phyloP scores from a whole-genome alignment of 805 yeast species.

The Brettanomyces anomalus region DNA sequence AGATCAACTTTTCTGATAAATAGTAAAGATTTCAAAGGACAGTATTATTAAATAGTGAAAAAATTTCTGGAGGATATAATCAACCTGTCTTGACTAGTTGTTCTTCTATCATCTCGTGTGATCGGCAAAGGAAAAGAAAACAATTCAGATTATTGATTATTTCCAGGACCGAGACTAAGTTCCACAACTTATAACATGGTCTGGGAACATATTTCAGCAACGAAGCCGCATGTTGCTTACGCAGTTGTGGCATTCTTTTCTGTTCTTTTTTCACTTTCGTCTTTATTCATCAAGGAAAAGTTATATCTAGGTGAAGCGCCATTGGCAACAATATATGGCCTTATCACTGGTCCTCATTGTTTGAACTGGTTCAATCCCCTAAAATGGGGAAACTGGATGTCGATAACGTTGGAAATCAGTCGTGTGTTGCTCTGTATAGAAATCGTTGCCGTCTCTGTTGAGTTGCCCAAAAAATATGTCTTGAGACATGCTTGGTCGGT shows the following conservation, averaged over 20 bases:
- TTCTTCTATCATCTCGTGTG: no score
- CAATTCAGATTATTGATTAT: no score
- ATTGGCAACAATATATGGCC: slow-evolving; percentile 54
- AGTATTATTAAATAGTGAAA: no score
- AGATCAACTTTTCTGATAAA: no score
- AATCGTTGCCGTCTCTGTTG: slow-evolving; percentile 65
- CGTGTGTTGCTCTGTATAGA: slow-evolving; percentile 62
- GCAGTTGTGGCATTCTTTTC: slow-evolving; percentile 57
- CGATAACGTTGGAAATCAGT: slow-evolving; percentile 48
- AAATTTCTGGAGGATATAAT: no score
- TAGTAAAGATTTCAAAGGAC: no score
- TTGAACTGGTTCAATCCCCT: slow-evolving; percentile 48
- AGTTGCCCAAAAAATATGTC: slow-evolving; percentile 60
- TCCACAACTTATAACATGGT: slow-evolving; percentile 14
- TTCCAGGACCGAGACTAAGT: no score
- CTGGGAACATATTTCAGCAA: slow-evolving; percentile 25
- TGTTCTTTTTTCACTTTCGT: slow-evolving; percentile 46
- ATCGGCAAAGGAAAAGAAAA: no score
- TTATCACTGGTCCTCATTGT: slow-evolving; percentile 52
- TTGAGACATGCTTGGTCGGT: slow-evolving; percentile 50
- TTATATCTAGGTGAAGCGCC: slow-evolving; percentile 60
- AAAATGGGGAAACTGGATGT: slow-evolving; percentile 47
- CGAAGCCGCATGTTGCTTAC: slow-evolving; percentile 31
- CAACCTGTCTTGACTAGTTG: no score
- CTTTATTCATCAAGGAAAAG: slow-evolving; percentile 49